Evolutionary conservation across 2,329 filamentous ascomycete species (phyloP).

Genomic region (Fusarium virguliforme): DNA sequence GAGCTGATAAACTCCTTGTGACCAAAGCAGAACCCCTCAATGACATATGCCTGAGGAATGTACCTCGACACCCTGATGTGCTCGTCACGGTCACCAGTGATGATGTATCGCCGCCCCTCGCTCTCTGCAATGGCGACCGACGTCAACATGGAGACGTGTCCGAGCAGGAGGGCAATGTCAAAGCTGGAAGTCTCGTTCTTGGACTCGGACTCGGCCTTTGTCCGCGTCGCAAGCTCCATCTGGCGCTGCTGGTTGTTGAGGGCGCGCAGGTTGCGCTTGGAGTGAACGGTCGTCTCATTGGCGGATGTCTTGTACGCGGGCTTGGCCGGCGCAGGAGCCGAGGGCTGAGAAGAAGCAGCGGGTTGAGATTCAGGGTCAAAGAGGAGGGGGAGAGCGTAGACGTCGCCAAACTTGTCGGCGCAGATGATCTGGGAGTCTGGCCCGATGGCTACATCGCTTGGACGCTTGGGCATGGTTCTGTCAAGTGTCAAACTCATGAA

Average conservation of each 20-base stretch:
- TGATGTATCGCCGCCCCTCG: constrained; percentile 64
- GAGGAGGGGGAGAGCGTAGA: constrained; percentile 85
- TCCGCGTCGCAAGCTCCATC: constrained; percentile 54
- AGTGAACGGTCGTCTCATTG: constrained; percentile 75
- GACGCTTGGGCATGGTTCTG: constrained; percentile 90
- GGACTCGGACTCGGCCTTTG: constrained; percentile 48
- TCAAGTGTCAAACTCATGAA: constrained; percentile 48
- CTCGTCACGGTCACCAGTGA: constrained; percentile 72
- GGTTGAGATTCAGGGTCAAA: constrained; percentile 42
- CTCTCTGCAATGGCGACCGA: constrained; percentile 73
- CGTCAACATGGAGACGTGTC: constrained; percentile 96
- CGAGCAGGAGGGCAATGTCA: constrained; percentile 84
- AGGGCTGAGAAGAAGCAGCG: constrained; percentile 26
- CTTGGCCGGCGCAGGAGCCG: constrained; percentile 48
- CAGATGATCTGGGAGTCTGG: constrained; percentile 82
- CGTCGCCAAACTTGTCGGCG: constrained; percentile 97
- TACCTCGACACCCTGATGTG: constrained; percentile 92
- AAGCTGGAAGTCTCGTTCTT: constrained; percentile 68
- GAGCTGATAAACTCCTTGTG: constrained; percentile 89
- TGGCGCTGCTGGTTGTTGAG: constrained; percentile 72
- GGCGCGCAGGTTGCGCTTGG: constrained; percentile 73
- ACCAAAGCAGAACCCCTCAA: constrained; percentile 90
- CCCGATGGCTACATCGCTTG: constrained; percentile 81
- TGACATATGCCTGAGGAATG: constrained; percentile 86
- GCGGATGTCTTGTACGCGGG: constrained; percentile 65